A percentile compares a stretch with the other conserved stretches of the same genome.
phyloP scores from a whole-genome alignment of 164 flowering plant species.

The Chloranthus sessilifolius region DNA sequence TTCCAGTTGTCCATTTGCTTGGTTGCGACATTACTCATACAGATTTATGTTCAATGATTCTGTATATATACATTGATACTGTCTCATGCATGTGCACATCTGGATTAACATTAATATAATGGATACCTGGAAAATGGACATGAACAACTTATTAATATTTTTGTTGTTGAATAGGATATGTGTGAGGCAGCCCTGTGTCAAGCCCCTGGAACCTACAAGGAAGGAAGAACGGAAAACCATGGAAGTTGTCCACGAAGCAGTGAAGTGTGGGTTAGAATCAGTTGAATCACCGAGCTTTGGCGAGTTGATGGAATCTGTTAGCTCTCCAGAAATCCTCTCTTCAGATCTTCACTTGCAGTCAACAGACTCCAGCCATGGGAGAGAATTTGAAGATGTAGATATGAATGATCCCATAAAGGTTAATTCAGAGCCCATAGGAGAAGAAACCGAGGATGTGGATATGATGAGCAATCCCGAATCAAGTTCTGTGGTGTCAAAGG shows the following conservation, averaged over 20 bases:
- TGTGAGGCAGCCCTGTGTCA: slow-evolving; percentile 34
- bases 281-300: slow-evolving; percentile 14
- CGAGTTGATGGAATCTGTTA: slow-evolving; percentile 3
- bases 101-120: too few relatives aligned
- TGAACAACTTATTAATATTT: slow-evolving; percentile 1
- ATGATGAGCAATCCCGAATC: slow-evolving; percentile 11
- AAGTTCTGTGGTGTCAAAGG: slow-evolving; percentile 2
- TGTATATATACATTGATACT: too few relatives aligned
- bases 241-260: slow-evolving; percentile 14
- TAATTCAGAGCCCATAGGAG: slow-evolving; percentile 1
- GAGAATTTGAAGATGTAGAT: slow-evolving; percentile 4
- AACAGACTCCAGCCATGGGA: slow-evolving; percentile 8
- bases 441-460: slow-evolving; percentile 3
- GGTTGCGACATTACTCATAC: too few relatives aligned
- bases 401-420: neutral
- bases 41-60: too few relatives aligned
- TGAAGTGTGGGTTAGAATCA: slow-evolving; percentile 7
- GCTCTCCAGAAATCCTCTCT: neutral
- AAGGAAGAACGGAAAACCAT: slow-evolving; percentile 11
- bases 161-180: slow-evolving; percentile 23
- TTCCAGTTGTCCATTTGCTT: too few relatives aligned
- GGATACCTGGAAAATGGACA: too few relatives aligned
- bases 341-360: slow-evolving; percentile 10
- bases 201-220: slow-evolving; percentile 20
- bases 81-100: too few relatives aligned